These are phyloP conservation scores for Delitschia confertaspora DNA, from an alignment of 495 filamentous ascomycete genomes.

Conservation along the genomic window DNA sequence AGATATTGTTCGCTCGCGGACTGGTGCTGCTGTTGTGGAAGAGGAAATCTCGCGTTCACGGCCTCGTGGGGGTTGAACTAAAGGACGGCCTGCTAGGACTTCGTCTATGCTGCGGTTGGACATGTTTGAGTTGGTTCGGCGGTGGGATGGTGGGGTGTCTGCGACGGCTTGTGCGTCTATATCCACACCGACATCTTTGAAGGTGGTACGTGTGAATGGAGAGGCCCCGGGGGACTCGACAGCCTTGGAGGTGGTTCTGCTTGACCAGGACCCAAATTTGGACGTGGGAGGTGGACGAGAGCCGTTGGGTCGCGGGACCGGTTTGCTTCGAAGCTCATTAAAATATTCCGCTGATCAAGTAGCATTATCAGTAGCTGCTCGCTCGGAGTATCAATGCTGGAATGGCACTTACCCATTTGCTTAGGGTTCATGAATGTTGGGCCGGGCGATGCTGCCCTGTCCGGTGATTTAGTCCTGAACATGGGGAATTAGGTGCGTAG, in stretches of 20 bases:
- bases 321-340: conserved; percentile 68
- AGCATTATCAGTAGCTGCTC: conserved; percentile 34
- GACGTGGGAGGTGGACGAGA: conserved; percentile 26
- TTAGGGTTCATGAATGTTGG: conserved; percentile 78
- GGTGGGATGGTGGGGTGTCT: conserved; percentile 7
- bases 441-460: conserved; percentile 43
- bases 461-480: conserved; percentile 29
- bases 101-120: conserved; percentile 20
- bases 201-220: conserved; percentile 18
- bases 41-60: conserved; percentile 11
- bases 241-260: conserved; percentile 38
- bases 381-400: conserved; percentile 7
- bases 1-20: conserved; percentile 13
- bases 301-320: conserved; percentile 48
- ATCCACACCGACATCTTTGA: conserved; percentile 16
- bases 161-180: conserved; percentile 2
- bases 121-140: conserved; percentile 21
- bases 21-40: conserved; percentile 2
- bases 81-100: conserved; percentile 19
- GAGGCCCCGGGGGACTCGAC: conserved; percentile 17
- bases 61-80: conserved; percentile 21
- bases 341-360: conserved; percentile 58
- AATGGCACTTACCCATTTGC: conserved; percentile 60
- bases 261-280: conserved; percentile 74
- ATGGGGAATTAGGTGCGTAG: conserved; percentile 18